These are phyloP conservation scores for Tolypocladium nubicola DNA, from an alignment of 2,329 filamentous ascomycete genomes.

Conservation along the genomic window DNA sequence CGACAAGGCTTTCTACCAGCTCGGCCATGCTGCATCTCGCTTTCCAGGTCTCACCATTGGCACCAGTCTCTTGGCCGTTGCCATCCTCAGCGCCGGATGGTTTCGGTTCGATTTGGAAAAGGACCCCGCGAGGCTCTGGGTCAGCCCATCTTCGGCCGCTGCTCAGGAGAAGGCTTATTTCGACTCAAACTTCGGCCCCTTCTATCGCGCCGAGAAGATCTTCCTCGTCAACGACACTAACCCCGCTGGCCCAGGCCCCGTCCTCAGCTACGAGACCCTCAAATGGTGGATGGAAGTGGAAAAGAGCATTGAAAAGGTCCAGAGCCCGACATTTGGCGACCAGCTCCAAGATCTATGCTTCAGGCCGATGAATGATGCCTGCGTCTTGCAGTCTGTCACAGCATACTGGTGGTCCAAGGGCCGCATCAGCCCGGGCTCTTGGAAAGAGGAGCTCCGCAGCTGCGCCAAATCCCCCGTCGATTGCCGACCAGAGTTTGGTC, in stretches of 20 bases:
- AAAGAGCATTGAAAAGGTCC: slow-evolving; percentile 59
- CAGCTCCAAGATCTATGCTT: slow-evolving; percentile 81
- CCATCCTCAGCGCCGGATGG: slow-evolving; percentile 77
- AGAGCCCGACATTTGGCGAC: slow-evolving; percentile 56
- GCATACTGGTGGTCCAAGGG: slow-evolving; percentile 68
- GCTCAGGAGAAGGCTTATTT: slow-evolving; percentile 93
- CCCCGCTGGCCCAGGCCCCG: slow-evolving; percentile 54
- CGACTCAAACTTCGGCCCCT: slow-evolving; percentile 85
- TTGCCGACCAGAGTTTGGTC: slow-evolving; percentile 81
- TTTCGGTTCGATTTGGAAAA: slow-evolving; percentile 80
- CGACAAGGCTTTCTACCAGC: slow-evolving; percentile 66
- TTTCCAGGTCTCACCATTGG: slow-evolving; percentile 80
- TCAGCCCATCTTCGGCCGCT: slow-evolving; percentile 84
- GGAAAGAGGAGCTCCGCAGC: slow-evolving; percentile 59
- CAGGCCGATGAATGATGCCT: slow-evolving; percentile 81
- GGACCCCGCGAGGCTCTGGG: slow-evolving; percentile 88
- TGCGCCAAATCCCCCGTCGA: slow-evolving; percentile 73
- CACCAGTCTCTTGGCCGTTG: slow-evolving; percentile 63
- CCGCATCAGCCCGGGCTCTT: slow-evolving; percentile 34
- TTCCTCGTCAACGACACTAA: slow-evolving; percentile 86
- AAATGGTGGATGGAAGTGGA: slow-evolving; percentile 93
- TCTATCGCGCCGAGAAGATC: slow-evolving; percentile 86
- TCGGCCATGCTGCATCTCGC: slow-evolving; percentile 70
- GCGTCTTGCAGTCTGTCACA: slow-evolving; percentile 86
- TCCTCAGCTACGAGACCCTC: slow-evolving; percentile 80